phyloP scores from a whole-genome alignment of 106 monocot genomes.

The Alisma plantagoaquatica region DNA sequence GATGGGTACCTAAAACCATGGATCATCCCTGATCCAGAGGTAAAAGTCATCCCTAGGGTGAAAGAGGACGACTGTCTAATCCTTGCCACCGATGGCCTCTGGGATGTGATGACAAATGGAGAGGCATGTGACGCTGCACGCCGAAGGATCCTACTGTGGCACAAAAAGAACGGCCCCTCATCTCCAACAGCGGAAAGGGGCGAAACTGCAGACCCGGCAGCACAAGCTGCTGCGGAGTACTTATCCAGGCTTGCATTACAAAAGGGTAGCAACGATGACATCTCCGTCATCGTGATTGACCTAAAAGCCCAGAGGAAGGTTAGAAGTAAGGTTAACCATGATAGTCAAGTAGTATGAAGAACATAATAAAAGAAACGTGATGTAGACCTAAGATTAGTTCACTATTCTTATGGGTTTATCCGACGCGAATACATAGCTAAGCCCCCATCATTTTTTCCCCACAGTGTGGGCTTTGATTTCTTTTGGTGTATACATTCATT shows the following conservation, averaged over 20 bases:
- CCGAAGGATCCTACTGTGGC: constrained; percentile 11
- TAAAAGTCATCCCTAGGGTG: constrained; percentile 10
- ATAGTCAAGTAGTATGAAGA: no score
- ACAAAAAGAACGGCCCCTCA: no score
- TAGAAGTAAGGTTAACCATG: constrained; percentile 13
- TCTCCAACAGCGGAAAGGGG: constrained; percentile 16
- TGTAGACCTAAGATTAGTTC: no score
- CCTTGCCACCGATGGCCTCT: constrained; percentile 16
- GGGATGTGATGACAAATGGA: constrained; percentile 22
- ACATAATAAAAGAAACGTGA: no score
- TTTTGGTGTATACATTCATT: no score
- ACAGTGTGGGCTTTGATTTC: no score
- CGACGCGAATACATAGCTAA: no score
- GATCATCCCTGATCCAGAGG: constrained; percentile 24
- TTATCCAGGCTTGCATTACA: constrained; percentile 45
- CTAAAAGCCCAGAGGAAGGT: constrained; percentile 47
- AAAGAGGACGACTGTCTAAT: constrained; percentile 23
- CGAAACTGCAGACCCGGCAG: constrained; percentile 32
- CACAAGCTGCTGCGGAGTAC: constrained; percentile 64
- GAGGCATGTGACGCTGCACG: constrained; percentile 12
- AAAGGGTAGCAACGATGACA: constrained; percentile 64
- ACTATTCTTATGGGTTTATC: no score
- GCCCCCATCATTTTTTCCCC: no score
- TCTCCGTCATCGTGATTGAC: constrained; percentile 62
- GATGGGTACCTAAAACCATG: constrained; percentile 25